Base-by-base conservation (phyloP, 768 basidiomycete species). In the Kwoniella europaea region DNA sequence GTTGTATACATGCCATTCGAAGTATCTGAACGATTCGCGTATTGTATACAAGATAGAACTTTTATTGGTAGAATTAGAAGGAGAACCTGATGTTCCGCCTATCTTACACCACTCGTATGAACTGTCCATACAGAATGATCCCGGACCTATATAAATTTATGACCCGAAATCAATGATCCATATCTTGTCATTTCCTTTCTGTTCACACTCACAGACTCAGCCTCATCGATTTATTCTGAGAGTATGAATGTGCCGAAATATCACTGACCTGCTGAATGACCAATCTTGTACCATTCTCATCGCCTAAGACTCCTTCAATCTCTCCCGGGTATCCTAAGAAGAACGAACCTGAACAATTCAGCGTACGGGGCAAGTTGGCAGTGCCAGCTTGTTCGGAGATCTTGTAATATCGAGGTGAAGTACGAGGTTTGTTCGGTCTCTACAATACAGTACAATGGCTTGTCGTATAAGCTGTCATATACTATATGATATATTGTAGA, bases 361-460 rank as follows among this genome's bases (percentile, higher is more conserved):
- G 2, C 15, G 20, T 58, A 0, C 2, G 12, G 4, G 57, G 24
- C 2, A 58, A 24, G 57, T 41, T 13, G 13, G 10, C 29, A 29
- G 22, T 29, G 6, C 12, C 10, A 18, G 29, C 24, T 10, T 27
- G n/a, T 29, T 27, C 13, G 12, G 29, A 15, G 24, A 58, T 15
- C 9, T 35, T 58, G n/a, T 58, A 3, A 13, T 13, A 15, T 13
- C 12, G 27, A 29, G 57, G 57, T 29, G 24, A 10, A 29, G 24
- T 27, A 15, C 57, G 22, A 16, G 57, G 57, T 58, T 58, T 58
- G 24, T 27, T 35, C 22, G 57, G 57, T 58, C 57, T 58, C 57
- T 58, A 29, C 24, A 24, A 24, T 56, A 12, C 12, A 56, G 12
- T 20, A n/a, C 12, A 24, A 35, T 35, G 35, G 35, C 35, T 35